Evolutionary conservation across 1,284 basidiomycete species (phyloP).

Genomic region (Ceratobasidium sp.): DNA sequence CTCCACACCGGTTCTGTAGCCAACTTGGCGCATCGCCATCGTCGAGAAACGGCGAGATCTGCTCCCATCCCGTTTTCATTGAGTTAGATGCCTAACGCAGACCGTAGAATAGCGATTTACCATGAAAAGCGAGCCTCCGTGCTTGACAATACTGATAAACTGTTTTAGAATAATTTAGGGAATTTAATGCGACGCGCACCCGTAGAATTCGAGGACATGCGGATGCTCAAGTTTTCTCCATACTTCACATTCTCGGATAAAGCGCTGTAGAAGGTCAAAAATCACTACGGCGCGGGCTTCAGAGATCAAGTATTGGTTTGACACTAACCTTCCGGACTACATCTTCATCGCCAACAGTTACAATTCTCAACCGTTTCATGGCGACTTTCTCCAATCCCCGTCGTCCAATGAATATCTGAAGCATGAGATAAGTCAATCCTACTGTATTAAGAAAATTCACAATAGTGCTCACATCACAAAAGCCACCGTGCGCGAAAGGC

Average conservation of each 20-base stretch:
- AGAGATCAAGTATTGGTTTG: neutral
- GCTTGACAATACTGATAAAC: constrained; percentile 7
- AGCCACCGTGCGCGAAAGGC: constrained; percentile 23
- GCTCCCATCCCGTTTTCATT: neutral
- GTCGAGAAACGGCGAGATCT: constrained; percentile 32
- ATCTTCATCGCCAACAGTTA: constrained; percentile 18
- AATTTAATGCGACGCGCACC: neutral
- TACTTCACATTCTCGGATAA: constrained; percentile 25
- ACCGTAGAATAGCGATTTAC: neutral
- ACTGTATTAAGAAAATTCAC: neutral
- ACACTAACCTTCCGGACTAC: constrained; percentile 14
- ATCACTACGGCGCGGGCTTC: too few species aligned
- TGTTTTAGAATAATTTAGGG: neutral
- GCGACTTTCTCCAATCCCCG: constrained; percentile 27
- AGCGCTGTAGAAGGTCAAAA: neutral
- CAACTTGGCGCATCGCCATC: constrained; percentile 24
- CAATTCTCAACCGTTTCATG: constrained; percentile 27
- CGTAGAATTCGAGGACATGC: constrained; percentile 29
- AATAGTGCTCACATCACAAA: constrained; percentile 19
- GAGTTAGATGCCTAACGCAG: neutral
- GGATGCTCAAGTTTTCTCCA: constrained; percentile 27
- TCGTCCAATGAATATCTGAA: constrained; percentile 21
- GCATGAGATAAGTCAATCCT: neutral
- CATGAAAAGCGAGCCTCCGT: constrained; percentile 23
- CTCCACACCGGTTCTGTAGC: constrained; percentile 5